Percentiles rank a stretch among this genome's conserved stretches.
Conservation (phyloP, 192 early-diverging fungal species). For the Podila epigama region DNA sequence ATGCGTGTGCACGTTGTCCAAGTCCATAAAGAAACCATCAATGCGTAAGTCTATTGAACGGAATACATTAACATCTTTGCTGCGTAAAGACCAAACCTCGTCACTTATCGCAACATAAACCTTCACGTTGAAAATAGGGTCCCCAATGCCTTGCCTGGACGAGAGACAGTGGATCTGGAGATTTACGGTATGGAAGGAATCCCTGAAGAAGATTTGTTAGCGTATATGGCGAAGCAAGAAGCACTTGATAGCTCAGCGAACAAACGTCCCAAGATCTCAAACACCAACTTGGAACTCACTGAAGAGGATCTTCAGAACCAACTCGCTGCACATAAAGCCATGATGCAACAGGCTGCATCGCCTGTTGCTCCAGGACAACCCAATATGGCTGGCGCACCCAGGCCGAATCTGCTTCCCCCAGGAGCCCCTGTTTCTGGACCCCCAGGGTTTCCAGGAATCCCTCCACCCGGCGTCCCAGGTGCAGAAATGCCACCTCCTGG, state of each 20-base stretch:
- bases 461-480: constrained; percentile 19
- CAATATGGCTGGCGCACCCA: neutral
- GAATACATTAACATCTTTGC: no score
- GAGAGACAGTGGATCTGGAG: constrained; percentile 87
- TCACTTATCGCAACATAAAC: no score
- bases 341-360: constrained; percentile 44
- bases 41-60: constrained; percentile 68
- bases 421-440: constrained; percentile 12
- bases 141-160: constrained; percentile 83
- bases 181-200: constrained; percentile 97
- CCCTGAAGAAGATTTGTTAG: constrained; percentile 78
- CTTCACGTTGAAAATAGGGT: constrained; percentile 62
- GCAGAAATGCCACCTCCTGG: constrained; percentile 8
- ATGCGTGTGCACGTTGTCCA: constrained; percentile 90
- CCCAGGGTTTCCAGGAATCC: neutral
- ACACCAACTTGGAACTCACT: constrained; percentile 47
- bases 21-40: constrained; percentile 91
- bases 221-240: constrained; percentile 66
- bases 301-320: constrained; percentile 51
- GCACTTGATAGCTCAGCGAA: constrained; percentile 50
- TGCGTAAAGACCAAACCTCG: no score
- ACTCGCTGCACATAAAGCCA: constrained; percentile 56
- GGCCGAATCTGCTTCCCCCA: constrained; percentile 1
- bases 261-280: constrained; percentile 51
- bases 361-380: constrained; percentile 23